Percentiles rank a stretch among this genome's conserved stretches.
phyloP scores from a whole-genome alignment of 202 grass and related monocot species.

The Panicum virgatum region DNA sequence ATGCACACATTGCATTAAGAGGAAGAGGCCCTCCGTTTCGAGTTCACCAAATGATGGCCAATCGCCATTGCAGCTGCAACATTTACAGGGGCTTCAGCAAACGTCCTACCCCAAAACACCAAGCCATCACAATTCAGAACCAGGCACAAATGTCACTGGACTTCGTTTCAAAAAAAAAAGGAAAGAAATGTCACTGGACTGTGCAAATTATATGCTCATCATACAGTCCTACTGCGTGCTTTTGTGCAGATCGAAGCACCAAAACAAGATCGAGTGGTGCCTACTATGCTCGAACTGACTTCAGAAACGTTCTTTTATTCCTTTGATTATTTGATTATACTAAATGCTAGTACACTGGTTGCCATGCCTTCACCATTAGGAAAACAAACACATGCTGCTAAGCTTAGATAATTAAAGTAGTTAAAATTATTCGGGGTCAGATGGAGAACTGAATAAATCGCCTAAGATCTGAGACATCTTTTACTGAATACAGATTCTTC shows the following conservation, averaged over 20 bases:
- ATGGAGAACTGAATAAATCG: not conserved
- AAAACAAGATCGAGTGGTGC: not conserved
- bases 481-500: constrained; percentile 18
- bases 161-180: too few species aligned
- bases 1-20: too few species aligned
- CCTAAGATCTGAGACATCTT: constrained; percentile 30
- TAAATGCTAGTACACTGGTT: not conserved
- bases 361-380: not conserved
- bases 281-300: too few species aligned
- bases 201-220: not conserved
- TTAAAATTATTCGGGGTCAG: constrained; percentile 25
- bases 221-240: not conserved
- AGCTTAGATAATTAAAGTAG: not conserved
- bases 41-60: too few species aligned
- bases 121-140: not conserved
- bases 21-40: too few species aligned
- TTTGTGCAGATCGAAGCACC: not conserved
- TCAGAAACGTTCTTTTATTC: not conserved
- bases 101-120: not conserved
- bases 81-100: not conserved
- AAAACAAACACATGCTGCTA: constrained; percentile 36
- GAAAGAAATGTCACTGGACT: not conserved
- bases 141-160: not conserved
- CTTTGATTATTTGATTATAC: too few species aligned
- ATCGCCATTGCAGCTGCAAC: too few species aligned